A percentile compares a stretch with the other conserved stretches of the same genome.
These are phyloP conservation scores for Trichosporon sp. DNA, from an alignment of 1,284 basidiomycete genomes.

Conservation along the genomic window DNA sequence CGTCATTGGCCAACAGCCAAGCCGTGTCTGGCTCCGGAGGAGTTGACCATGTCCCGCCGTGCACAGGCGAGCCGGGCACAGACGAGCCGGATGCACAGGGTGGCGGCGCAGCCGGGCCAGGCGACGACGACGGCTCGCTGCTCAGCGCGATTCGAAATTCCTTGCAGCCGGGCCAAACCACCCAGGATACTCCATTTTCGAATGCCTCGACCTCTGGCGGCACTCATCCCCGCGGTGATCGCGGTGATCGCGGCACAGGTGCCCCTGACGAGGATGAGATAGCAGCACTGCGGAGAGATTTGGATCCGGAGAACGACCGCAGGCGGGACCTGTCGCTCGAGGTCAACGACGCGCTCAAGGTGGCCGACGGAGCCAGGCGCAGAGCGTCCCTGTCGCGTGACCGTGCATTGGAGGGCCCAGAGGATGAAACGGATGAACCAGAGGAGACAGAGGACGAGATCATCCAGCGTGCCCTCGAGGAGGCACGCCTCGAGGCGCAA, in stretches of 20 bases:
- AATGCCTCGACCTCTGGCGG: slow-evolving; percentile 19
- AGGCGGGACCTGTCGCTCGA: slow-evolving; percentile 7
- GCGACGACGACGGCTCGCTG: slow-evolving; percentile 35
- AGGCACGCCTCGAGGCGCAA: slow-evolving; percentile 36
- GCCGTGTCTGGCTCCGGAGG: slow-evolving; percentile 16
- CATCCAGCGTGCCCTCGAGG: slow-evolving; percentile 40
- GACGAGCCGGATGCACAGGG: slow-evolving; percentile 2
- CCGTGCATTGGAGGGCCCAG: not conserved
- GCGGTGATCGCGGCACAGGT: slow-evolving; percentile 30
- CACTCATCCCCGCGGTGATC: slow-evolving; percentile 22
- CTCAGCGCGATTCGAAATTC: slow-evolving; percentile 24
- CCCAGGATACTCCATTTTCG: slow-evolving; percentile 10
- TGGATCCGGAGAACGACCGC: slow-evolving; percentile 11
- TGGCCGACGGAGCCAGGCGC: slow-evolving; percentile 26
- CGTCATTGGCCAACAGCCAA: slow-evolving; percentile 1
- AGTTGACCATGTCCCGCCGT: slow-evolving; percentile 1
- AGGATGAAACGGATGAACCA: not conserved
- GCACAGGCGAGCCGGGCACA: not conserved
- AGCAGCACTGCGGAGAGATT: not conserved
- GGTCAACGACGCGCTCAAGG: slow-evolving; percentile 28
- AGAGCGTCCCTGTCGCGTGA: not conserved
- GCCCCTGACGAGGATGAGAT: not conserved
- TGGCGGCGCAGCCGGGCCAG: slow-evolving; percentile 22
- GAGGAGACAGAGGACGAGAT: slow-evolving; percentile 45
- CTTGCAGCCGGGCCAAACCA: not conserved